These are phyloP conservation scores for Nicotiana sylvestris DNA, from an alignment of 257 asterid genomes.

Conservation along the genomic window DNA sequence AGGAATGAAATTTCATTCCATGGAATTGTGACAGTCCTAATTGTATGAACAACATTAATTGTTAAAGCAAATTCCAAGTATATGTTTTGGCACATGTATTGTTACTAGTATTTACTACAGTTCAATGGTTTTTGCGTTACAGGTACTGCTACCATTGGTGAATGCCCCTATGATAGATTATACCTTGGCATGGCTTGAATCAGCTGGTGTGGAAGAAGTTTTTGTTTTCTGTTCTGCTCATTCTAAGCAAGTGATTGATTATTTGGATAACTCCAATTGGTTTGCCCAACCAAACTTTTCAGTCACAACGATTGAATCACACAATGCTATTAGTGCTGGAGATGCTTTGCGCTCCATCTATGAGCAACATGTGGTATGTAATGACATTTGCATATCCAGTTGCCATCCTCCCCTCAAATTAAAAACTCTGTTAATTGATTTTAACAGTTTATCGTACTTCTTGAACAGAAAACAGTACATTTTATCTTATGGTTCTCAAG, in stretches of 20 bases:
- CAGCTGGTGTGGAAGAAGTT: constrained; percentile 94
- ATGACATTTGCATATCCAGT: not conserved
- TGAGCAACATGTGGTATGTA: constrained; percentile 78
- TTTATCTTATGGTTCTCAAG: not conserved
- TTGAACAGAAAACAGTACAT: not conserved
- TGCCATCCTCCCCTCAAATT: not conserved
- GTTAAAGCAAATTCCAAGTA: too few species aligned
- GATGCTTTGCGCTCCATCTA: constrained; percentile 88
- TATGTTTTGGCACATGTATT: too few species aligned
- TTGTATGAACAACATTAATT: too few species aligned
- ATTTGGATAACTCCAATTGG: constrained; percentile 74
- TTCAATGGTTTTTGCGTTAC: constrained; percentile 16
- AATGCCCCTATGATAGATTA: constrained; percentile 94
- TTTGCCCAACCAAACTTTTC: constrained; percentile 58
- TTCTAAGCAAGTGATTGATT: constrained; percentile 79
- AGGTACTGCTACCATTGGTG: constrained; percentile 85
- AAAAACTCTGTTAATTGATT: not conserved
- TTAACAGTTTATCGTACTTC: not conserved
- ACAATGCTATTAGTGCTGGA: constrained; percentile 79
- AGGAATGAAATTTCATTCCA: too few species aligned
- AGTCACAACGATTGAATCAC: constrained; percentile 76
- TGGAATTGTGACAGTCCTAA: too few species aligned
- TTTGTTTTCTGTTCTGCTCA: constrained; percentile 96
- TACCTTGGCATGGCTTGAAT: constrained; percentile 93
- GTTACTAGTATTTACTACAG: not conserved